Conservation (phyloP, 2,329 filamentous ascomycete genomes). For the Fusarium oxysporum region DNA sequence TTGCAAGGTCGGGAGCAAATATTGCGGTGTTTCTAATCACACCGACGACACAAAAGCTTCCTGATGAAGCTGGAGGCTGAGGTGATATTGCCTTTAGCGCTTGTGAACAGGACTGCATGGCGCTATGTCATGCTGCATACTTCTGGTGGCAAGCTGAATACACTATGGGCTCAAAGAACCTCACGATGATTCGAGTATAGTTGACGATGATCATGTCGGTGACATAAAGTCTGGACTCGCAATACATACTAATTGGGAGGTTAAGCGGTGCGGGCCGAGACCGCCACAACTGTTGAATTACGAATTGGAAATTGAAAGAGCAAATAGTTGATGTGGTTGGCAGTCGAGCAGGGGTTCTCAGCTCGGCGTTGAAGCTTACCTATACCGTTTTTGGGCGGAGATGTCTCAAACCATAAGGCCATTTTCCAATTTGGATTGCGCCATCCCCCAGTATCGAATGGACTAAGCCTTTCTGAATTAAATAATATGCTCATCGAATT, state of each 20-base stretch:
- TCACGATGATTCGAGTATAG: no score
- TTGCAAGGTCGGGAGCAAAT: not conserved
- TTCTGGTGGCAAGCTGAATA: not conserved
- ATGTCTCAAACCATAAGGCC: not conserved
- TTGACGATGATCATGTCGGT: not conserved
- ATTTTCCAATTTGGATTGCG: not conserved
- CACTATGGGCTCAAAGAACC: rapidly evolving
- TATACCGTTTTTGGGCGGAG: not conserved
- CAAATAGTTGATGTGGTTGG: not conserved
- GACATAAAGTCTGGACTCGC: not conserved
- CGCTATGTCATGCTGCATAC: not conserved
- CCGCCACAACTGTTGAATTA: not conserved
- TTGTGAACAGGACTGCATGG: not conserved
- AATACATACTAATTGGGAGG: rapidly evolving
- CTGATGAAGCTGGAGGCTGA: not conserved
- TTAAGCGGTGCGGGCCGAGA: not conserved
- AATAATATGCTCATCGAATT: not conserved
- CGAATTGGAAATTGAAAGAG: not conserved
- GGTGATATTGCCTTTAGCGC: not conserved
- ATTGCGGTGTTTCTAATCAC: not conserved
- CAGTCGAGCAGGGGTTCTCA: not conserved
- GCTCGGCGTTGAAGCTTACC: not conserved
- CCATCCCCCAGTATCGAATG: not conserved
- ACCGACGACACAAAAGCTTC: not conserved
- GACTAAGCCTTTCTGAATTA: rapidly evolving